phyloP scores from a whole-genome alignment of 140 eudicot genomes.

The Flaveria floridana region DNA sequence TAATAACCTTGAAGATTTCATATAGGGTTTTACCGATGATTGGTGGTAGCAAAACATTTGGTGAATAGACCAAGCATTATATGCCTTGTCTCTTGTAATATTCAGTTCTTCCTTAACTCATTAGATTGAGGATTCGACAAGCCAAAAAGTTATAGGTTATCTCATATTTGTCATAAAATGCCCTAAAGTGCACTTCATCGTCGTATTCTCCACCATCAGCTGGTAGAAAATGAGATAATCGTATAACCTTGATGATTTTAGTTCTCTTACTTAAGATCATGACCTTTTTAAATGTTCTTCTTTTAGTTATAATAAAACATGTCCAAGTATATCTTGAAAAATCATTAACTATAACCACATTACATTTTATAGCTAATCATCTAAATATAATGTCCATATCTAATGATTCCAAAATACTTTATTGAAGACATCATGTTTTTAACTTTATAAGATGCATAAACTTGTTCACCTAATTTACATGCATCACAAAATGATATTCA shows the following conservation, averaged over 20 bases:
- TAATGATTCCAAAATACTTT: neutral
- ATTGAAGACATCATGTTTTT: neutral
- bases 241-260: neutral
- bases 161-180: neutral
- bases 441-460: neutral
- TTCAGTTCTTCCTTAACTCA: constrained; percentile 2
- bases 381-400: constrained; percentile 2
- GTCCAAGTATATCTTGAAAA: neutral
- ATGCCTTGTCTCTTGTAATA: too few species aligned
- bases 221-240: neutral
- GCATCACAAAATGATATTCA: neutral
- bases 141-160: neutral
- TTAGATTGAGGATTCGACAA: neutral
- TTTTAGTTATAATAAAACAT: neutral
- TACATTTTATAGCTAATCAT: neutral
- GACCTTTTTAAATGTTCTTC: neutral
- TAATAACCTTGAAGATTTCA: too few species aligned
- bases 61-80: too few species aligned
- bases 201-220: too few species aligned
- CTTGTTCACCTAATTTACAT: neutral
- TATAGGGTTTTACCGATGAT: too few species aligned
- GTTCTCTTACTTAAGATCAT: neutral
- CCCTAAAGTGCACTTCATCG: neutral
- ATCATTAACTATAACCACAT: neutral
- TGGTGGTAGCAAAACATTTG: too few species aligned